phyloP scores from a whole-genome alignment of 129 eudicot genomes.

The Ambrosia trifida region DNA sequence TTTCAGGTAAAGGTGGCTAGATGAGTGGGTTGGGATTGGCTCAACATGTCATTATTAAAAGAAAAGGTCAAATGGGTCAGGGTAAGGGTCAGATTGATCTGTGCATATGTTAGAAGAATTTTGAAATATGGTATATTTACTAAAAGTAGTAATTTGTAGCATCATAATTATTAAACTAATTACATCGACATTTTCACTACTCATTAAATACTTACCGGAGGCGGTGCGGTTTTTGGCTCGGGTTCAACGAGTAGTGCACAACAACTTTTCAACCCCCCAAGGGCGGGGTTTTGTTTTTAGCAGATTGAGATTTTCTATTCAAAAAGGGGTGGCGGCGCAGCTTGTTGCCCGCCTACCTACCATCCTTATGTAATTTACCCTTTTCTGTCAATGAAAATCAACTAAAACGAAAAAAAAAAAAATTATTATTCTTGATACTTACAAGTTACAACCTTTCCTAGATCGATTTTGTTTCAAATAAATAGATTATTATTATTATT shows the following conservation, averaged over 20 bases:
- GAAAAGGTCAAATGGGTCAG: neutral
- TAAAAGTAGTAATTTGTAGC: neutral
- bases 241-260: too few species aligned
- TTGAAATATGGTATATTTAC: neutral
- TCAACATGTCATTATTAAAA: neutral
- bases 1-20: slow-evolving; percentile 33
- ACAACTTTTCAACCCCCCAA: too few species aligned
- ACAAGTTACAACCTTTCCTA: neutral
- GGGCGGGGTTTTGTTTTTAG: too few species aligned
- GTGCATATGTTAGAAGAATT: neutral
- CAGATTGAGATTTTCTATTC: too few species aligned
- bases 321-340: too few species aligned
- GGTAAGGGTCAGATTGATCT: neutral
- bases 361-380: too few species aligned
- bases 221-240: too few species aligned
- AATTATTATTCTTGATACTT: too few species aligned
- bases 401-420: too few species aligned
- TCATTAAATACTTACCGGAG: neutral
- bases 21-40: neutral
- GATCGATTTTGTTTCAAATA: neutral
- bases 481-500: neutral
- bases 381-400: too few species aligned
- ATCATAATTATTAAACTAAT: neutral
- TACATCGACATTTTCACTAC: neutral
- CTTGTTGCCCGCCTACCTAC: too few species aligned